These are phyloP conservation scores for Mycena polygramma DNA, from an alignment of 768 basidiomycete genomes.

Conservation along the genomic window DNA sequence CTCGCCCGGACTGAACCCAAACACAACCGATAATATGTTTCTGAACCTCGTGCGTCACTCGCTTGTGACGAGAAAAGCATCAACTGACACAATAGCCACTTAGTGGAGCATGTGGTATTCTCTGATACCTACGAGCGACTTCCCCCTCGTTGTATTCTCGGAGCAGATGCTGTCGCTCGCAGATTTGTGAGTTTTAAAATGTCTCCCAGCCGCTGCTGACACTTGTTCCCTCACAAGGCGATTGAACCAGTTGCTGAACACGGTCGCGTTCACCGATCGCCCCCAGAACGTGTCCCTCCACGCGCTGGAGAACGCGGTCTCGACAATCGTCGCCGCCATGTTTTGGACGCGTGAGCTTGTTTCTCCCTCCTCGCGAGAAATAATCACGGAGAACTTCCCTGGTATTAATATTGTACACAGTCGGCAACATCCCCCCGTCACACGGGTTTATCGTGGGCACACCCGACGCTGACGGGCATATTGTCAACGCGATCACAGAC, in stretches of 20 bases:
- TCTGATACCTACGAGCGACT: not conserved
- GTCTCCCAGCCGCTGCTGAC: not conserved
- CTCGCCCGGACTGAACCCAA: not conserved
- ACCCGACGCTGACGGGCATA: too few species aligned
- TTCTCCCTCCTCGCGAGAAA: too few species aligned
- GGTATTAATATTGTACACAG: not conserved
- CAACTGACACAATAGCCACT: too few species aligned
- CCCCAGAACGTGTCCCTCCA: slow-evolving; percentile 3
- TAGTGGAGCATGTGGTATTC: slow-evolving; percentile 11
- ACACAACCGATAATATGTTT: not conserved
- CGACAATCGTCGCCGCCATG: slow-evolving; percentile 2
- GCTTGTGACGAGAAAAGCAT: too few species aligned
- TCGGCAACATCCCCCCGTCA: not conserved
- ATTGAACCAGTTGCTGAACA: slow-evolving; percentile 3
- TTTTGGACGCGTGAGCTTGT: slow-evolving; percentile 15
- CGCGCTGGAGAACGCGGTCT: slow-evolving; percentile 1
- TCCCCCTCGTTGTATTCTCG: not conserved
- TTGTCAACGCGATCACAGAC: not conserved
- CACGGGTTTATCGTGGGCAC: not conserved
- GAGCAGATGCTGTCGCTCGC: not conserved
- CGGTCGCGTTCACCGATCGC: not conserved
- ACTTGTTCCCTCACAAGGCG: not conserved
- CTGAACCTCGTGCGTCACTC: not conserved
- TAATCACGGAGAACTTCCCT: not conserved
- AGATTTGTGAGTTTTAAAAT: slow-evolving; percentile 14